Percentiles rank a stretch among this genome's conserved stretches.
Conservation (phyloP, 2,329 filamentous ascomycete genomes). For the Hypomyces perniciosus region DNA sequence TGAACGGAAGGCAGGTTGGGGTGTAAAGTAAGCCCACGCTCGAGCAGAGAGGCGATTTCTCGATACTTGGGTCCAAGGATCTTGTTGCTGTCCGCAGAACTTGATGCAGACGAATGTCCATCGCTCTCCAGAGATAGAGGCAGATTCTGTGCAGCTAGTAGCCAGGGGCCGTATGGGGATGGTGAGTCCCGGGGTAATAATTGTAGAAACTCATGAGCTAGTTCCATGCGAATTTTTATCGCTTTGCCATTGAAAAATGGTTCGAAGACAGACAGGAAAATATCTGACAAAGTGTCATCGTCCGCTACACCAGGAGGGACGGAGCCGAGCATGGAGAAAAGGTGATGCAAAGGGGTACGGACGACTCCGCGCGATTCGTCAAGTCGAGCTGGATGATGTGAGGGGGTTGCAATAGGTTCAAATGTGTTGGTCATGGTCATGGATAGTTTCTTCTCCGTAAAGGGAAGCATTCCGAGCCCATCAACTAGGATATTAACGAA, state of each 20-base stretch:
- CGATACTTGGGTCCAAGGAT: slow-evolving; percentile 64
- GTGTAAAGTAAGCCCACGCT: slow-evolving; percentile 49
- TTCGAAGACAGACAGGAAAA: slow-evolving; percentile 47
- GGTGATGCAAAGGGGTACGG: slow-evolving; percentile 58
- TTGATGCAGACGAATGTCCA: slow-evolving; percentile 16
- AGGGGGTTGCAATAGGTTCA: slow-evolving; percentile 60
- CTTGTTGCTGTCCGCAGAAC: slow-evolving; percentile 28
- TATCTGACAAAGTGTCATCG: slow-evolving; percentile 37
- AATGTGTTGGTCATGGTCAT: slow-evolving; percentile 50
- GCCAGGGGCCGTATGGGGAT: slow-evolving; percentile 46
- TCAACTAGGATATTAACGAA: slow-evolving; percentile 45
- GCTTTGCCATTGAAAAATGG: slow-evolving; percentile 53
- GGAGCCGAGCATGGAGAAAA: slow-evolving; percentile 56
- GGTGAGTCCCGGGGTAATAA: slow-evolving; percentile 39
- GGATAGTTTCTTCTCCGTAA: slow-evolving; percentile 55
- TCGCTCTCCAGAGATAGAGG: slow-evolving; percentile 33
- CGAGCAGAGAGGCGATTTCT: slow-evolving; percentile 61
- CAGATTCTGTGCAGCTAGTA: slow-evolving; percentile 43
- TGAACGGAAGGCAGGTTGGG: slow-evolving; percentile 40
- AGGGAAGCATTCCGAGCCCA: slow-evolving; percentile 52
- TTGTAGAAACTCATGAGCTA: slow-evolving; percentile 47
- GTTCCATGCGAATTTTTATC: slow-evolving; percentile 36
- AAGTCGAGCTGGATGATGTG: slow-evolving; percentile 49
- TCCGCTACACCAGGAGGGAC: slow-evolving; percentile 43
- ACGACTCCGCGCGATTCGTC: slow-evolving; percentile 45